These are phyloP conservation scores for Kodamaea kaohsiungensis DNA, from an alignment of 805 yeast genomes.

Conservation along the genomic window DNA sequence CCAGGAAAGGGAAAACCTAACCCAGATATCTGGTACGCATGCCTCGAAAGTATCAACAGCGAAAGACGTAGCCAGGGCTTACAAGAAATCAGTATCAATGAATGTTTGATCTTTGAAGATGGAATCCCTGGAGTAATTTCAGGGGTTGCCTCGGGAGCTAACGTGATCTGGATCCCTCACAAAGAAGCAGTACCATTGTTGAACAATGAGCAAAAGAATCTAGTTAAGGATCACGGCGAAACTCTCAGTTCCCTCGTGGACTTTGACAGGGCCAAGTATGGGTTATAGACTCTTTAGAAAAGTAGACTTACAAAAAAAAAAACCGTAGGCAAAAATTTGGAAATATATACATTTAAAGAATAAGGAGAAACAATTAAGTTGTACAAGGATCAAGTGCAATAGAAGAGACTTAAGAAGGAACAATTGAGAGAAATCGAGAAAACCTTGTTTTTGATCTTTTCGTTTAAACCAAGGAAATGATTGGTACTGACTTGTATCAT, in stretches of 20 bases:
- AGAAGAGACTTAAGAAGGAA: background rate
- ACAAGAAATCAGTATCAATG: slow-evolving; percentile 61
- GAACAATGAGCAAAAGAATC: slow-evolving; percentile 48
- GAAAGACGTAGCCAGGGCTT: slow-evolving; percentile 45
- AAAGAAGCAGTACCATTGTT: slow-evolving; percentile 62
- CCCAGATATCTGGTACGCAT: slow-evolving; percentile 90
- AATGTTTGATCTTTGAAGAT: slow-evolving; percentile 91
- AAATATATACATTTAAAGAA: too few relatives aligned
- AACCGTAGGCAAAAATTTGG: background rate
- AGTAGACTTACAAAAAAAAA: background rate
- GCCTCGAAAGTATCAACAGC: slow-evolving; percentile 67
- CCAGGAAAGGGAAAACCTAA: slow-evolving; percentile 88
- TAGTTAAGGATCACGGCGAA: slow-evolving; percentile 60
- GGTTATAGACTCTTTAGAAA: background rate
- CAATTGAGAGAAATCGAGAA: background rate
- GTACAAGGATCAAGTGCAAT: background rate
- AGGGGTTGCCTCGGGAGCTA: slow-evolving; percentile 79
- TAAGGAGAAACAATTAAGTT: too few relatives aligned
- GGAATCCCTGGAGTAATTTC: slow-evolving; percentile 90
- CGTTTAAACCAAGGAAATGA: slow-evolving; percentile 21
- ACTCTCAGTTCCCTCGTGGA: slow-evolving; percentile 51
- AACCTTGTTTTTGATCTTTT: background rate
- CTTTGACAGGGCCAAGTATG: slow-evolving; percentile 28
- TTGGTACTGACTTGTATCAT: slow-evolving; percentile 44
- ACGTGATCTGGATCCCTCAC: slow-evolving; percentile 95